Conservation (phyloP, 805 yeast species). For the Metschnikowia lachancei region DNA sequence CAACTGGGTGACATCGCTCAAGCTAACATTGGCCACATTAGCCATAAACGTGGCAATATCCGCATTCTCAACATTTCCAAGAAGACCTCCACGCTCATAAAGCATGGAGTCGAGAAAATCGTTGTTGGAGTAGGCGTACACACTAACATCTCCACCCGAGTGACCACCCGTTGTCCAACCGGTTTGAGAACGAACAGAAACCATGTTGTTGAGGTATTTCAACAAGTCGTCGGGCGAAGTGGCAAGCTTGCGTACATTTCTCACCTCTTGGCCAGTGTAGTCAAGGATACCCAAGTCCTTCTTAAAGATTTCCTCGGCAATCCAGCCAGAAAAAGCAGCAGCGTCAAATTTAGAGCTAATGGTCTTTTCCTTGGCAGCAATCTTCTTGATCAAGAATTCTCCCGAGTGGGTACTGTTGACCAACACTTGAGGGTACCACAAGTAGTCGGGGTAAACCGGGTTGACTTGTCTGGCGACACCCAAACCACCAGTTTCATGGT, state of each 20-base stretch:
- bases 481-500: constrained; percentile 95
- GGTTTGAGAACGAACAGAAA: constrained; percentile 77
- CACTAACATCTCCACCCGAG: constrained; percentile 91
- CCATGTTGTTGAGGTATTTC: constrained; percentile 62
- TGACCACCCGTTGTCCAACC: constrained; percentile 98
- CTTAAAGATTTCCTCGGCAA: constrained; percentile 54
- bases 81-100: constrained; percentile 41
- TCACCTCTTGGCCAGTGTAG: constrained; percentile 50
- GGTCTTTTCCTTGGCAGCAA: constrained; percentile 29
- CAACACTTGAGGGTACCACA: constrained; percentile 82
- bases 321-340: constrained; percentile 13
- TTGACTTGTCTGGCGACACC: constrained; percentile 77
- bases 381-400: constrained; percentile 56
- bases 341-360: constrained; percentile 25
- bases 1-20: constrained; percentile 47
- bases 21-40: constrained; percentile 45
- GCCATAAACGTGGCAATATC: constrained; percentile 80
- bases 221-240: constrained; percentile 38
- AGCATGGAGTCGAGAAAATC: constrained; percentile 39
- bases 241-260: constrained; percentile 19
- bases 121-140: constrained; percentile 73
- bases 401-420: constrained; percentile 72
- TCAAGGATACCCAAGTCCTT: constrained; percentile 66
- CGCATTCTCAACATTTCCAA: constrained; percentile 83
- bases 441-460: constrained; percentile 71